Base-by-base conservation (phyloP, 2,329 filamentous ascomycete species). In the Ophiostoma sp. region DNA sequence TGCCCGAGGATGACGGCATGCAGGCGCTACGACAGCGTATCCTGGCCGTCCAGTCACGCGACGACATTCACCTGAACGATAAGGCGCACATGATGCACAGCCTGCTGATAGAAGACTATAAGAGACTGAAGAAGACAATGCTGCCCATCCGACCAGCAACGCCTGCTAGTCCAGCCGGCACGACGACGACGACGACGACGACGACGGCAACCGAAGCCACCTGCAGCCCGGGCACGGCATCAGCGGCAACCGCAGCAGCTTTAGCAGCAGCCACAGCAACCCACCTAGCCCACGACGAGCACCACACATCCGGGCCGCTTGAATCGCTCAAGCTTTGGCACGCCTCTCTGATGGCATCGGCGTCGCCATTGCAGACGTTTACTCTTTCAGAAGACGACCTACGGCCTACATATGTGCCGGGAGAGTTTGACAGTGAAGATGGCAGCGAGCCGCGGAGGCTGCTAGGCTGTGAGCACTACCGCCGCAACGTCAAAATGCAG, bases 401-500 rank as follows among this genome's bases (percentile, higher is more conserved):
- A 38, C 80, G 79, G 70, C 88, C 87, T n/a, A 90, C 89, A 0
- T 92, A 86, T 76, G 87, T 84, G 16, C 45, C 60, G 2, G 52
- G 65, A 16, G 38, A 83, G 52, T 76, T 70, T 76, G 77, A 78
- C 27, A 73, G 75, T 11, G 72, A 83, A 55, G 77, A 71, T 76
- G 77, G 78, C 38, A 73, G 75, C 16, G 72, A 69, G 2, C 72
- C 64, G 5, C 62, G 55, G 7, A 67, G 38, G 45, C 80, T 82
- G 42, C 79, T 97, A 5, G 95, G 95, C 0, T 99, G 95, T 77
- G 83, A 89, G 74, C 95, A 99, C 78, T 99, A 99, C 77, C 92
- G 91, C 75, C 88, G 95, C 72, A 98, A 98, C 74, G 92, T 99
- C 73, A 98, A 98, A 78, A 81, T 98, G 45, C 93, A 99, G 79